Conservation (phyloP, 768 basidiomycete species). For the Suillus luteus region DNA sequence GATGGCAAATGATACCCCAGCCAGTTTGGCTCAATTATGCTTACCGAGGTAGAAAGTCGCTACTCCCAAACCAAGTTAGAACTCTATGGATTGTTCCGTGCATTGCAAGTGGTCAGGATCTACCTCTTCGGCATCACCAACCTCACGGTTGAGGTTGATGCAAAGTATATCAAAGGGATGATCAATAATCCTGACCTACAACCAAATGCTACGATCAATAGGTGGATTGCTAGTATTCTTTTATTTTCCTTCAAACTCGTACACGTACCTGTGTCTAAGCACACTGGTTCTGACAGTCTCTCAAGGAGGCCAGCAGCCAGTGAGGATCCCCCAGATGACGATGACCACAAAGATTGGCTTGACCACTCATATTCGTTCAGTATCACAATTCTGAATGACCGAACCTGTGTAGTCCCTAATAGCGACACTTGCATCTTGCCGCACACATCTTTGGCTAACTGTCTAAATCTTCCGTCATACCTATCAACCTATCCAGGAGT, state of each 20-base stretch:
- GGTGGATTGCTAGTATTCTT: constrained; percentile 38
- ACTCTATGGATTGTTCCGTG: constrained; percentile 39
- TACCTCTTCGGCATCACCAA: constrained; percentile 31
- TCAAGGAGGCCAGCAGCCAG: background rate
- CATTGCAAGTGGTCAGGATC: constrained; percentile 31
- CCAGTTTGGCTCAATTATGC: fast-evolving
- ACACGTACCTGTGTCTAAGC: constrained; percentile 27
- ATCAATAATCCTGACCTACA: constrained; percentile 40
- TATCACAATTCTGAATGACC: background rate
- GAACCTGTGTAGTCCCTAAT: no score
- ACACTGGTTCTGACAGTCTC: background rate
- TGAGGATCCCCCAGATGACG: fast-evolving
- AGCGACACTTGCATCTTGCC: no score
- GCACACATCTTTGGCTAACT: no score
- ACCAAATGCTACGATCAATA: constrained; percentile 40
- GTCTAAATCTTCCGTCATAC: no score
- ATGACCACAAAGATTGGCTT: background rate
- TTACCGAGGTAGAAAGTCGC: background rate
- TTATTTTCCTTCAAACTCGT: constrained; percentile 31
- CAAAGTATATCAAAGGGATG: constrained; percentile 46
- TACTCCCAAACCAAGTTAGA: constrained; percentile 45
- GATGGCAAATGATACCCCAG: no score
- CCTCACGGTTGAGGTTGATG: constrained; percentile 40
- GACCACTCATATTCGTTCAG: background rate
- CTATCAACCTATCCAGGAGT: no score